Evolutionary conservation across 805 yeast genomes (phyloP).

Genomic region (Torulaspora microellipsoides): DNA sequence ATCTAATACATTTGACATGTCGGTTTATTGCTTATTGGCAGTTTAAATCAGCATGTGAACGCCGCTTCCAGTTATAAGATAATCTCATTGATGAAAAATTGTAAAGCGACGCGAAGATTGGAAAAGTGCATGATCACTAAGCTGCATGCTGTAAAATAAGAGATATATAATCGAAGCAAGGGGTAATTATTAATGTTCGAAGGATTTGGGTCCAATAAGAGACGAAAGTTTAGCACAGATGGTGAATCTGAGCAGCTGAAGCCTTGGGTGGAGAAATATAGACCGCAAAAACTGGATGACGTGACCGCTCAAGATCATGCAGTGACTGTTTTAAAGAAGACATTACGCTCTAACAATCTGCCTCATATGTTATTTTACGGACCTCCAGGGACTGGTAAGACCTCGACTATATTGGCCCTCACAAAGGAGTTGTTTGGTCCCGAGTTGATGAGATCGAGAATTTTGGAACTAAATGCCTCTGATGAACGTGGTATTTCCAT

Average conservation of each 20-base stretch:
- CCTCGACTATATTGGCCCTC: constrained; percentile 80
- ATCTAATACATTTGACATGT: constrained; percentile 12
- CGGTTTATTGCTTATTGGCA: too few species aligned
- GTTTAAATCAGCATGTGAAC: too few species aligned
- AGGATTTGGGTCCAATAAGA: constrained; percentile 27
- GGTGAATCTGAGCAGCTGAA: constrained; percentile 31
- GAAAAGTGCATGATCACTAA: too few species aligned
- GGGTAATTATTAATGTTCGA: constrained; percentile 14
- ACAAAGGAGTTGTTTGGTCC: constrained; percentile 81
- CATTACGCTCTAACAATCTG: constrained; percentile 72
- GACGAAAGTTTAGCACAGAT: constrained; percentile 22
- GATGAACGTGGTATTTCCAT: constrained; percentile 89
- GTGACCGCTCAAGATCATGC: constrained; percentile 92
- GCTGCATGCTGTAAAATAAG: too few species aligned
- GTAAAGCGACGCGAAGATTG: too few species aligned
- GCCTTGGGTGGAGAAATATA: constrained; percentile 94
- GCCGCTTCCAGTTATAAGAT: too few species aligned
- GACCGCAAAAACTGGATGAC: constrained; percentile 83
- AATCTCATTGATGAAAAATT: too few species aligned
- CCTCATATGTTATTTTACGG: constrained; percentile 93
- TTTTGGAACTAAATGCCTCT: constrained; percentile 80
- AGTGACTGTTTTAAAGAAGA: constrained; percentile 72
- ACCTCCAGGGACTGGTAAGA: constrained; percentile 92
- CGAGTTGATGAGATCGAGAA: constrained; percentile 58
- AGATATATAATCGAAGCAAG: not conserved